Base-by-base conservation (phyloP, 2,329 filamentous ascomycete species). In the Trichophyton benhamiae region DNA sequence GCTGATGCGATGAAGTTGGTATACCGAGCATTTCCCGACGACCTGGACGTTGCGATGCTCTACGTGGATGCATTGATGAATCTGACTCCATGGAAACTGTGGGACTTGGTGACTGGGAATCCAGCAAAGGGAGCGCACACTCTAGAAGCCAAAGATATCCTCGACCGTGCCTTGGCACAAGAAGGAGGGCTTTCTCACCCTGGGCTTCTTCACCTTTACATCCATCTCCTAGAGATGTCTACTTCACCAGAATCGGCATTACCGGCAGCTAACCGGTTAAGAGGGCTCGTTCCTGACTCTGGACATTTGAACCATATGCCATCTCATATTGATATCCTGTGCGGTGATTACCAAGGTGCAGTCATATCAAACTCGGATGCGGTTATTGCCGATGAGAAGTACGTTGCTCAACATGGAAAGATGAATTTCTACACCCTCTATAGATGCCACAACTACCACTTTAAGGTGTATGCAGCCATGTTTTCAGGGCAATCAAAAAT, bases 201-300 rank as follows among this genome's bases (percentile, higher is more conserved):
- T 0, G 88, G 87, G 0, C 72, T 91, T 0, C 76, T 90, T 4
- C 88, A 91, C 70, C 74, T 89, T 36, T 91, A 91, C 70, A 87
- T 90, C 44, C 87, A 90, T 66, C 79, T 89, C 2, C 87, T 89
- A 78, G 87, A 91, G 68, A 89, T 89, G 87, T 89, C 87, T 0
- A 74, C 77, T 0, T 79, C 76, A 0, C 87, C 87, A 0, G 87
- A 89, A 69, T 69, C 73, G 1, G 87, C 84, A 0, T 70, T 88
- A 15, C 75, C 80, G 0, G 77, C 80, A 0, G 86, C 86, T 3
- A 80, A 89, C 67, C 74, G 68, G 22, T 77, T 90, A 9, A 83
- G 87, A 22, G 78, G 77, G 8, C 78, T 89, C 1, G 81, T 87
- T 0, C 87, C 87, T 0, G 86, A 89, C 68, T 79, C 83, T 0